A percentile compares a stretch with the other conserved stretches of the same genome.
These are phyloP conservation scores for Magnusiomyces suaveolens DNA, from an alignment of 1,139 yeast genomes.

Conservation along the genomic window DNA sequence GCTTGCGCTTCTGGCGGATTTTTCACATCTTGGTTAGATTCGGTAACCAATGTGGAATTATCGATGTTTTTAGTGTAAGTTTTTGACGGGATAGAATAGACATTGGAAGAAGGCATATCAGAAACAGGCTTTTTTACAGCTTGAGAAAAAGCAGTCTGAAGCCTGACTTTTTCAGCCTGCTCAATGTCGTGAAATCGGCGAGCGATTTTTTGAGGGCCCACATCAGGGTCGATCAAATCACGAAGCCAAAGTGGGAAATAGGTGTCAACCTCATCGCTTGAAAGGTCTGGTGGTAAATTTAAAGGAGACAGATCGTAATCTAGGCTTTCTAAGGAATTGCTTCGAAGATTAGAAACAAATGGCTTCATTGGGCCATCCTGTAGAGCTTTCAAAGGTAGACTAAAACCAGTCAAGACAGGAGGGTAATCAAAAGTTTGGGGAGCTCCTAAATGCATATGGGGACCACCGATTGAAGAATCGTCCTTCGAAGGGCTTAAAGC, in stretches of 20 bases:
- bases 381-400: slow-evolving; percentile 20
- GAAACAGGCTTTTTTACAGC: slow-evolving; percentile 15
- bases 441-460: not conserved
- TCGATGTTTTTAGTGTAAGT: slow-evolving; percentile 7
- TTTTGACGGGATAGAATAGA: not conserved
- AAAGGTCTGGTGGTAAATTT: slow-evolving; percentile 16
- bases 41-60: not conserved
- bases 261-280: slow-evolving; percentile 10
- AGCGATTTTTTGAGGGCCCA: slow-evolving; percentile 30
- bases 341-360: slow-evolving; percentile 21
- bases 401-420: slow-evolving; percentile 26
- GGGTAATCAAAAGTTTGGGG: slow-evolving; percentile 15
- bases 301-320: slow-evolving; percentile 19
- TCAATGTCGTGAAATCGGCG: slow-evolving; percentile 33
- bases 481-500: not conserved
- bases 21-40: not conserved
- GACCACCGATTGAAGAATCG: not conserved
- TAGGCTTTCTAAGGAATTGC: slow-evolving; percentile 16
- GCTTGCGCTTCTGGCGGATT: not conserved
- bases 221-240: slow-evolving; percentile 21
- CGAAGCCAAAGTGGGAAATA: slow-evolving; percentile 33
- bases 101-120: not conserved
- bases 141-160: slow-evolving; percentile 27
- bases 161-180: slow-evolving; percentile 31
- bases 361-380: slow-evolving; percentile 24